Base-by-base conservation (phyloP, 176 grass and related monocot genomes). In the Pharus latifolius region DNA sequence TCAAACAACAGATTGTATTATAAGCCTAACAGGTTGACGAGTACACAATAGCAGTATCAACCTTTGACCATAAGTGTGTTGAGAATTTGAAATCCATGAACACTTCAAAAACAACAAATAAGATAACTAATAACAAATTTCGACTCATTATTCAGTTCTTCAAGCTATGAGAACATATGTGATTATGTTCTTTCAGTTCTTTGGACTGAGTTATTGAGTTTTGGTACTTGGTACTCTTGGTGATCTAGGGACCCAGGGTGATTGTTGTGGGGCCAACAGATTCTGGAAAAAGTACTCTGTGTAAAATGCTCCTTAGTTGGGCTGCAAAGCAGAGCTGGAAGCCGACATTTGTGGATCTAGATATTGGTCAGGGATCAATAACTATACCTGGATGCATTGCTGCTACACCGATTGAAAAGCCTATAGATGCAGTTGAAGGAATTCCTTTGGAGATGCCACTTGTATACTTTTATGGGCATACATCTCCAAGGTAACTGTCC, bases 361-460 rank as follows among this genome's bases (percentile, higher is more conserved):
- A 98, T 85, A 88, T 98, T 48, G 95, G 90, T 26, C 87, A 93
- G 70, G 90, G 90, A 4, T 98, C 89, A 11, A 98, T 98, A 82
- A 94, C 89, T 33, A 79, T 98, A 67, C 95, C 90, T 72, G 87
- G 84, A 63, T 88, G 87, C 68, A 88, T 98, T 81, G 88, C 78
- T 50, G 95, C 95, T 37, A 91, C 95, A 46, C 95, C 90, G 0
- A 79, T 98, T 40, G 95, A 98, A 74, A 98, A 93, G 74, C 95
- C 95, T 52, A 92, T 98, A 27, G 90, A 98, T 91, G 83, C 78
- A 47, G 74, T 93, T 44, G 90, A 98, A 63, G 95, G 95, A 62
- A 93, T 93, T 79, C 90, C 90, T 66, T 83, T 98, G 79, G 95
- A 98, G 68, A 98, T 98, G 95, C 95, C 87, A 8, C 57, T 98